Conservation (phyloP, 2,329 filamentous ascomycete genomes). For the Cordyceps militaris region DNA sequence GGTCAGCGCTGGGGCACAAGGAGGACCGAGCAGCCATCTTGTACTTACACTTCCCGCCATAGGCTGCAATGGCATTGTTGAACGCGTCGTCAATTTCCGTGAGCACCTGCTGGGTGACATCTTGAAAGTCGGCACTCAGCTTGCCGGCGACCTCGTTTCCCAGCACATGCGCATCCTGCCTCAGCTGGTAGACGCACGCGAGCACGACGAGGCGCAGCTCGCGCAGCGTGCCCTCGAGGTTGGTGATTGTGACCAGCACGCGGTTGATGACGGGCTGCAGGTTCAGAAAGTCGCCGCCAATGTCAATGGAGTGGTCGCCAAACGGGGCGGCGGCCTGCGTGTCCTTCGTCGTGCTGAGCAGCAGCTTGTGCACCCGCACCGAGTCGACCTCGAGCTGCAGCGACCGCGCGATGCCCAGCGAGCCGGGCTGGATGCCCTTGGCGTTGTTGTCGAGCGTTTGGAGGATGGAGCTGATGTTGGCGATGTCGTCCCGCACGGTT, state of each 20-base stretch:
- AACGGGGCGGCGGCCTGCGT: conserved; percentile 2
- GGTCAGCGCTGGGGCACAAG: neutral
- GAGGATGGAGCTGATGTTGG: conserved; percentile 3
- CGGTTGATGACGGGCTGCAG: conserved; percentile 3
- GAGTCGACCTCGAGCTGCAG: conserved; percentile 8
- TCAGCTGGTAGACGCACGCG: conserved; percentile 5
- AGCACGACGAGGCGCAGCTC: conserved; percentile 1
- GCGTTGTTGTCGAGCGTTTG: neutral
- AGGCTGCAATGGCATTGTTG: conserved; percentile 1
- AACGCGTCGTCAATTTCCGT: conserved; percentile 2
- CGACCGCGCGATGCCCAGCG: conserved; percentile 5
- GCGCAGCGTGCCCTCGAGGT: neutral
- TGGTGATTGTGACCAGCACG: neutral
- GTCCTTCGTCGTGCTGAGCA: neutral
- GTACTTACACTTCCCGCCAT: conserved; percentile 7
- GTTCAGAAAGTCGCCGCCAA: conserved; percentile 9
- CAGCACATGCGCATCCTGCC: conserved; percentile 1
- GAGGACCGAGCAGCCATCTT: neutral
- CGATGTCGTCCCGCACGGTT: conserved; percentile 9
- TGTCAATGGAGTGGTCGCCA: conserved; percentile 5
- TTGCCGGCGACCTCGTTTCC: conserved; percentile 1
- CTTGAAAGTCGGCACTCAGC: conserved; percentile 5
- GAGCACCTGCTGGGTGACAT: neutral
- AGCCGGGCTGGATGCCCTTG: conserved; percentile 4
- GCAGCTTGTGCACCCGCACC: conserved; percentile 2